phyloP scores from a whole-genome alignment of 805 yeast species.

The Hanseniaspora meyeri region DNA sequence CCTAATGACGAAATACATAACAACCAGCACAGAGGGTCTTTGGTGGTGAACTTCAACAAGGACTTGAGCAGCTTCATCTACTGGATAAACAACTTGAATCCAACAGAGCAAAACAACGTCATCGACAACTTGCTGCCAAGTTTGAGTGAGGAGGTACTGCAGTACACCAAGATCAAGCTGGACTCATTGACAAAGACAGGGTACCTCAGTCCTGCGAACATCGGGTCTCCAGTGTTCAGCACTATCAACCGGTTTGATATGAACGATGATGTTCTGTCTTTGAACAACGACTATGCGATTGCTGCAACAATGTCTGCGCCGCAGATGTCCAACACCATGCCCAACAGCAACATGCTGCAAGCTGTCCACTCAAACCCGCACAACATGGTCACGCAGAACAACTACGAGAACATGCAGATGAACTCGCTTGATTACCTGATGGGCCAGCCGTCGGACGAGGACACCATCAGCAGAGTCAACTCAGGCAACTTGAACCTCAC shows the following conservation, averaged over 20 bases:
- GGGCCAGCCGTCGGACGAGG: conserved; percentile 12
- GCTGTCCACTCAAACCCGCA: background rate
- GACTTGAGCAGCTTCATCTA: conserved; percentile 40
- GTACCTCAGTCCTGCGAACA: conserved; percentile 20
- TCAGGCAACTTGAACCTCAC: background rate
- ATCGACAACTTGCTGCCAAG: conserved; percentile 42
- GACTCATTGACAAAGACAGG: conserved; percentile 27
- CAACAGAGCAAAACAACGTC: conserved; percentile 41
- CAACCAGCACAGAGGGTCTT: conserved; percentile 15
- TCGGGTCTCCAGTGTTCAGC: conserved; percentile 22
- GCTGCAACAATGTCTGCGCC: conserved; percentile 15
- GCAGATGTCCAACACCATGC: background rate
- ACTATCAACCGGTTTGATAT: conserved; percentile 15
- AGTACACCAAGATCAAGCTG: conserved; percentile 37
- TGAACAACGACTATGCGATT: conserved; percentile 13
- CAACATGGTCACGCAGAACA: background rate
- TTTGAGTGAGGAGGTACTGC: conserved; percentile 40
- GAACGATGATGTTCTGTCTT: conserved; percentile 19
- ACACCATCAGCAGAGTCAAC: conserved; percentile 4
- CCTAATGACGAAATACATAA: background rate
- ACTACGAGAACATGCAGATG: conserved; percentile 10
- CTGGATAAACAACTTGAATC: conserved; percentile 40
- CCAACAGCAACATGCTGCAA: background rate
- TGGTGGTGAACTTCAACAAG: conserved; percentile 32
- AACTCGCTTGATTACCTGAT: conserved; percentile 12